A percentile compares a stretch with the other conserved stretches of the same genome.
These are phyloP conservation scores for Polyplosphaeria fusca DNA, from an alignment of 495 filamentous ascomycete genomes.

Conservation along the genomic window DNA sequence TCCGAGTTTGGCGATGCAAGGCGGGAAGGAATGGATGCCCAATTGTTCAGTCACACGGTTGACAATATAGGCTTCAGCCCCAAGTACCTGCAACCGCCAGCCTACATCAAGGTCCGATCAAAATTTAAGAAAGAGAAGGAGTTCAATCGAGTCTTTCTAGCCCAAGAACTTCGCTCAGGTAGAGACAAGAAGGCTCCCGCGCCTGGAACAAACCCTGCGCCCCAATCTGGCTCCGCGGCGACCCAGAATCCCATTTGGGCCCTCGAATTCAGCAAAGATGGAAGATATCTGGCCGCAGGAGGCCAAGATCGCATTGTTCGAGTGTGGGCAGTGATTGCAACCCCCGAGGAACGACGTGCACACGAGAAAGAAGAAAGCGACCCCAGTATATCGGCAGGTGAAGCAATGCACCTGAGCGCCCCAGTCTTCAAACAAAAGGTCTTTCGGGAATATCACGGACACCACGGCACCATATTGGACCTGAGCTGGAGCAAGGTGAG, in stretches of 20 bases:
- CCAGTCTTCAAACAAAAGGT: constrained; percentile 86
- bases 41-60: constrained; percentile 75
- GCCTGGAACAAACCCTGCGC: constrained; percentile 18
- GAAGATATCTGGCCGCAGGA: constrained; percentile 82
- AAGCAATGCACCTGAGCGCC: constrained; percentile 63
- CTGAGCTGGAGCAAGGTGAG: constrained; percentile 92
- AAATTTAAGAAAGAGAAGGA: constrained; percentile 79
- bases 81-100: constrained; percentile 81
- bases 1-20: constrained; percentile 66
- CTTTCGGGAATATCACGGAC: constrained; percentile 74
- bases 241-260: constrained; percentile 76
- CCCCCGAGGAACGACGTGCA: constrained; percentile 68
- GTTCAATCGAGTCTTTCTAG: constrained; percentile 84
- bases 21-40: constrained; percentile 74
- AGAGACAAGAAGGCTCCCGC: constrained; percentile 28
- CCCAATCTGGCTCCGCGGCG: constrained; percentile 25
- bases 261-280: constrained; percentile 88
- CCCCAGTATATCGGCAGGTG: constrained; percentile 48
- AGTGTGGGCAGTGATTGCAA: constrained; percentile 86
- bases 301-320: constrained; percentile 84
- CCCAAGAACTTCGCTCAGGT: constrained; percentile 67
- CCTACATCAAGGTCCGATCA: constrained; percentile 81
- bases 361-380: constrained; percentile 70
- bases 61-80: constrained; percentile 74
- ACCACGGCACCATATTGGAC: constrained; percentile 83